A percentile compares a stretch with the other conserved stretches of the same genome.
Conservation (phyloP, 2,329 filamentous ascomycete species). For the Paecilomyces sp. region DNA sequence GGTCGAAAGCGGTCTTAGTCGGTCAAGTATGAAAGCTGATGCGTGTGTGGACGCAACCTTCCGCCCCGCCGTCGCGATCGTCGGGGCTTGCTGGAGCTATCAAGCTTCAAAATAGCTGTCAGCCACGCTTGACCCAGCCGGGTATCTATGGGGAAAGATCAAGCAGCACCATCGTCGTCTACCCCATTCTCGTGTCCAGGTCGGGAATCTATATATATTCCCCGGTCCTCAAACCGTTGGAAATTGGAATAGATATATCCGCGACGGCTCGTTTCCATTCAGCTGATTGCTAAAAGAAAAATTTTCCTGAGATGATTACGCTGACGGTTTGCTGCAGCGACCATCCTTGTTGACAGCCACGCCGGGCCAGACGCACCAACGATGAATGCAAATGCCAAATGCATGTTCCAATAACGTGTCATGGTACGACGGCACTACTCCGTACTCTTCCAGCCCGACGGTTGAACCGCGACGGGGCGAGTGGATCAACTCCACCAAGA, state of each 20-base stretch:
- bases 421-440: neutral
- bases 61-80: constrained; percentile 2
- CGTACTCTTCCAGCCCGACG: neutral
- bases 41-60: constrained; percentile 5
- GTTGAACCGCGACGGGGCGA: neutral
- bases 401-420: neutral
- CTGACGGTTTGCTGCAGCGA: neutral
- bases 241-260: neutral
- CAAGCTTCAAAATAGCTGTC: neutral
- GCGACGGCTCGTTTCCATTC: neutral
- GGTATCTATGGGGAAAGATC: neutral
- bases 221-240: neutral
- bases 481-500: neutral
- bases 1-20: neutral
- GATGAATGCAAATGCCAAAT: neutral
- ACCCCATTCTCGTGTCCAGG: neutral
- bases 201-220: neutral
- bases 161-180: neutral
- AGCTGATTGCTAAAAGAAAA: neutral
- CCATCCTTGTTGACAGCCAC: neutral
- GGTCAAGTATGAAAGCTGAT: neutral
- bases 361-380: neutral
- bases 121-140: neutral
- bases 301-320: neutral
- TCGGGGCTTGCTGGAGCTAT: neutral